Evolutionary conservation across 208 protist genomes (phyloP).

Genomic region (Trypanosoma scelopori): DNA sequence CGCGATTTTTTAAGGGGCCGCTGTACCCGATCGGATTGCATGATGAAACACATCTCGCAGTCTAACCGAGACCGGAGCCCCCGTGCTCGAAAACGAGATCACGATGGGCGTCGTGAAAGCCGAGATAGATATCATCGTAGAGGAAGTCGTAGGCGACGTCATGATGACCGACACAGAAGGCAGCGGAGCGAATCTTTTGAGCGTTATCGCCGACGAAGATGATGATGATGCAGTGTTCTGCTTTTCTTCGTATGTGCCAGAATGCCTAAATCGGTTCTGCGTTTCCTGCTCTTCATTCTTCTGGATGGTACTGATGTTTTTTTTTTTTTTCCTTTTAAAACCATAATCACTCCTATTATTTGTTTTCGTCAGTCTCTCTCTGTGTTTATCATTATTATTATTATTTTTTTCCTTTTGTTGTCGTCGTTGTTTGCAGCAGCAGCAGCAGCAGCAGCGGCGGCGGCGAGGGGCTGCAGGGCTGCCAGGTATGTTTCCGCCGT

Average conservation of each 20-base stretch:
- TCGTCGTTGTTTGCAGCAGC: no score
- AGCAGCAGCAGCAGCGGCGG: no score
- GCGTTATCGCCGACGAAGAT: slow-evolving; percentile 16
- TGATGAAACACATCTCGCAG: slow-evolving; percentile 23
- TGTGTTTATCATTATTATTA: no score
- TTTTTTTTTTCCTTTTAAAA: no score
- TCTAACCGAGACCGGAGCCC: slow-evolving; percentile 4
- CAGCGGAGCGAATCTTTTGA: slow-evolving; percentile 30
- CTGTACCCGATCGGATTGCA: slow-evolving; percentile 26
- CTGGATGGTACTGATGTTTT: no score
- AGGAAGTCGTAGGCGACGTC: slow-evolving; percentile 11
- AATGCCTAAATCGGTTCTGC: slow-evolving; percentile 1
- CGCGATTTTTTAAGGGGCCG: slow-evolving; percentile 32
- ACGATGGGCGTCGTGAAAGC: slow-evolving; percentile 13
- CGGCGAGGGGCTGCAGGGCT: no score
- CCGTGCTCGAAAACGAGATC: slow-evolving; percentile 14
- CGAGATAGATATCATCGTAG: slow-evolving; percentile 16
- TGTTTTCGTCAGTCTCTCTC: no score
- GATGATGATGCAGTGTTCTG: not conserved
- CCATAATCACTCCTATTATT: no score
- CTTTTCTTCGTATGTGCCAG: no score
- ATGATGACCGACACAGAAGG: slow-evolving; percentile 20
- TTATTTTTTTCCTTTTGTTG: no score
- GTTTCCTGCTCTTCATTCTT: slow-evolving; percentile 1
- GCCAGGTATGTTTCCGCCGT: no score